Conservation (phyloP, 139 green algal genomes). For the Chlamydomonas asymmetrica region DNA sequence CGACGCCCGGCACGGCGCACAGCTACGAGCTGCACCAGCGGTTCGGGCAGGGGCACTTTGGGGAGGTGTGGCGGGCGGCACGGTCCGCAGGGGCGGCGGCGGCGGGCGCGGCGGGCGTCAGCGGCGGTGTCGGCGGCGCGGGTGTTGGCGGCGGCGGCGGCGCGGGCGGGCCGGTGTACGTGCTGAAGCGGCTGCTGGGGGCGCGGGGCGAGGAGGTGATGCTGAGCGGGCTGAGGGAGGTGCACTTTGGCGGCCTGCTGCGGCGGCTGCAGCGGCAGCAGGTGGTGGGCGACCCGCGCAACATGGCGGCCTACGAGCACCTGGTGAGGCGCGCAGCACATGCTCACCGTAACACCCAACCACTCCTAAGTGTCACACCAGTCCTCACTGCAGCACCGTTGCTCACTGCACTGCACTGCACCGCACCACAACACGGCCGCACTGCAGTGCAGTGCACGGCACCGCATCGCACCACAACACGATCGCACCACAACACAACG, state of each 20-base stretch:
- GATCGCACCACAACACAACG: no score
- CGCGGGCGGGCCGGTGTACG: constrained; percentile 36
- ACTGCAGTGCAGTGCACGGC: not conserved
- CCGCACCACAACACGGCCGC: not conserved
- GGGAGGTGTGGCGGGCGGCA: constrained; percentile 71
- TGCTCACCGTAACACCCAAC: no score
- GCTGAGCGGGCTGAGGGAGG: constrained; percentile 63
- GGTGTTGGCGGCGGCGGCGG: constrained; percentile 6
- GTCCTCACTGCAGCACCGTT: no score
- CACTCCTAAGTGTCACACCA: no score
- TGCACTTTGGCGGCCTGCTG: constrained; percentile 73
- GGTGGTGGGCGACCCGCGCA: not conserved
- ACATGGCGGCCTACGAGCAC: constrained; percentile 23
- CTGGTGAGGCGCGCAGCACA: constrained; percentile 26
- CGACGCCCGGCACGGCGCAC: not conserved
- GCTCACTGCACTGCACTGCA: no score
- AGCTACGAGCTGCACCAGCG: constrained; percentile 35
- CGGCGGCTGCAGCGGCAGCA: not conserved
- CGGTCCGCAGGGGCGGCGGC: no score
- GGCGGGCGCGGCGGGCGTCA: no score
- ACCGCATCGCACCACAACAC: not conserved
- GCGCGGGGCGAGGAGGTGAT: constrained; percentile 35
- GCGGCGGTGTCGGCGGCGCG: not conserved
- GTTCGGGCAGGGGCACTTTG: constrained; percentile 65
- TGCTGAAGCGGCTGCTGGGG: constrained; percentile 67